Conservation (phyloP, 345 rosid genomes). For the Angophora floribunda region DNA sequence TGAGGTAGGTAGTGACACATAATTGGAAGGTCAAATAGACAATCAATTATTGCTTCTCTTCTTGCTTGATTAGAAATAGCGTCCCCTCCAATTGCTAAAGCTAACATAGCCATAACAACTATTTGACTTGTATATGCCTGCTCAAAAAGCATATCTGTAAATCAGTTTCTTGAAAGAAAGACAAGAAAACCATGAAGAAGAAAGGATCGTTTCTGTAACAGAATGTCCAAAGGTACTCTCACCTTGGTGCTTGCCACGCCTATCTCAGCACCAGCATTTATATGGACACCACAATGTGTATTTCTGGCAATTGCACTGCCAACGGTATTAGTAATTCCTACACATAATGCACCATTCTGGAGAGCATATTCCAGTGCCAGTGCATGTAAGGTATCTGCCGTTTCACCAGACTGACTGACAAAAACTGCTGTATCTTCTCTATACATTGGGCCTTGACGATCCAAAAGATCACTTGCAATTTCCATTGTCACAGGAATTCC, state of each 20-base stretch:
- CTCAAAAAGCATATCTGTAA: background rate
- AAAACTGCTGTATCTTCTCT: conserved; percentile 96
- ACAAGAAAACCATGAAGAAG: background rate
- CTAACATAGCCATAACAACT: conserved; percentile 94
- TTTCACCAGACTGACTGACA: conserved; percentile 99
- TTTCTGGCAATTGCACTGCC: conserved; percentile 92
- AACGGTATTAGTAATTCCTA: conserved; percentile 94
- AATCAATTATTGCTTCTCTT: conserved; percentile 87
- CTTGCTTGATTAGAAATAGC: conserved; percentile 62
- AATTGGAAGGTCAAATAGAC: conserved; percentile 83
- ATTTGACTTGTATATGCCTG: conserved; percentile 97
- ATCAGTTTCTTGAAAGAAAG: background rate
- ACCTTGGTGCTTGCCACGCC: conserved; percentile 99
- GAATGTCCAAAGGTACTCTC: background rate
- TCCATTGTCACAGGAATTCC: conserved; percentile 98
- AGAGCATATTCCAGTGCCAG: conserved; percentile 75
- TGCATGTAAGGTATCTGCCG: conserved; percentile 87
- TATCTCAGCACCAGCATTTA: conserved; percentile 92
- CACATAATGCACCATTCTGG: conserved; percentile 89
- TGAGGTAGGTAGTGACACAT: conserved; percentile 1
- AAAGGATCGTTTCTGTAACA: background rate
- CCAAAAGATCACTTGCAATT: conserved; percentile 90
- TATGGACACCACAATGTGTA: conserved; percentile 88
- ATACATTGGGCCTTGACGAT: conserved; percentile 90
- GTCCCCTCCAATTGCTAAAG: conserved; percentile 80